phyloP scores from a whole-genome alignment of 805 yeast species.

The Jamesozyma hellenica region DNA sequence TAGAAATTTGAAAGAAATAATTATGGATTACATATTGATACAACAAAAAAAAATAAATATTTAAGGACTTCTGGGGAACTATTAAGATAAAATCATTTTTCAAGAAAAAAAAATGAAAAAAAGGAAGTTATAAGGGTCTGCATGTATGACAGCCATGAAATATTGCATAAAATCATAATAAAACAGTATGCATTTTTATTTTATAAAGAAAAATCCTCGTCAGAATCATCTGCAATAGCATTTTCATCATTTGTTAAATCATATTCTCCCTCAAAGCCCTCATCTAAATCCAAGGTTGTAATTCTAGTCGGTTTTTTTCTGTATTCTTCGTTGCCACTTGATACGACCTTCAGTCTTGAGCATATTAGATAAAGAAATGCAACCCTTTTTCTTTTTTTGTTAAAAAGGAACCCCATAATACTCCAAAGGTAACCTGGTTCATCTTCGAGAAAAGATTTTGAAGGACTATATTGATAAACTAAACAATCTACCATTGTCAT shows the following conservation, averaged over 20 bases:
- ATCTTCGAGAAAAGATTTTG: constrained; percentile 29
- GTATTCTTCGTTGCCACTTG: constrained; percentile 33
- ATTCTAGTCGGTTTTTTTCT: constrained; percentile 15
- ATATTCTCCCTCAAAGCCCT: constrained; percentile 35
- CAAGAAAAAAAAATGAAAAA: not conserved
- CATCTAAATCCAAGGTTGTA: constrained; percentile 32
- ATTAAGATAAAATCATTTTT: too few relatives aligned
- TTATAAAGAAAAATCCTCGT: constrained; percentile 14
- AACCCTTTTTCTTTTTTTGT: constrained; percentile 84
- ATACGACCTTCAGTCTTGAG: constrained; percentile 32
- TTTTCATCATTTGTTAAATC: constrained; percentile 36
- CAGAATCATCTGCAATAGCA: constrained; percentile 32
- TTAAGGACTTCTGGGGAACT: too few relatives aligned
- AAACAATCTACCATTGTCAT: constrained; percentile 54
- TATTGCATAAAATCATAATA: too few relatives aligned
- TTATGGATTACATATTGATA: too few relatives aligned
- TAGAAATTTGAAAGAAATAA: too few relatives aligned
- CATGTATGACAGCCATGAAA: too few relatives aligned
- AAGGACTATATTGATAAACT: constrained; percentile 49
- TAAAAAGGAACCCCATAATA: constrained; percentile 82
- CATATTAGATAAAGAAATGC: constrained; percentile 72
- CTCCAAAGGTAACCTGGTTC: constrained; percentile 36
- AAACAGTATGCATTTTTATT: too few relatives aligned
- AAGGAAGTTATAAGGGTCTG: too few relatives aligned
- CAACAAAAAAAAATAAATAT: too few relatives aligned